These are phyloP conservation scores for Euphorbia schlechtendalii DNA, from an alignment of 441 rosid species.

Conservation along the genomic window DNA sequence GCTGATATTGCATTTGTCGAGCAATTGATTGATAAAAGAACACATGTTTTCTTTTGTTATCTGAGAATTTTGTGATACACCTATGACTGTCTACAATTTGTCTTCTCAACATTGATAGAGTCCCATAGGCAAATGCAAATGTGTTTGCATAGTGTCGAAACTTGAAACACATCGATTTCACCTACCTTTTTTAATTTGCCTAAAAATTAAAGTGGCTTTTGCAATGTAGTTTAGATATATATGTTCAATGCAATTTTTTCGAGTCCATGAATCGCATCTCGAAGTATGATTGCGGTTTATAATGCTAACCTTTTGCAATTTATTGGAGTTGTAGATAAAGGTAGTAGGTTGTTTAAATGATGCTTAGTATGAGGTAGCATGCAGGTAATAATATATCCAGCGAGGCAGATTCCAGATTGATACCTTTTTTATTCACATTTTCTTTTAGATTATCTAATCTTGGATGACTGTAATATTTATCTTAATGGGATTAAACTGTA, in stretches of 20 bases:
- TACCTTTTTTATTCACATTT: too few relatives aligned
- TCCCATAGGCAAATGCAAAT: not conserved
- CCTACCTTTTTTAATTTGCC: too few relatives aligned
- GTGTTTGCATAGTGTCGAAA: not conserved
- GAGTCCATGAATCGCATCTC: too few relatives aligned
- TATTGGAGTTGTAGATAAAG: too few relatives aligned
- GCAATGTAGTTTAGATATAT: too few relatives aligned
- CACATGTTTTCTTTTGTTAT: not conserved
- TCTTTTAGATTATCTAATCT: not conserved
- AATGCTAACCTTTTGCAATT: too few relatives aligned
- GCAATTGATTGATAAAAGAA: not conserved
- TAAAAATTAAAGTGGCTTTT: too few relatives aligned
- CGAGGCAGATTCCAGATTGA: not conserved
- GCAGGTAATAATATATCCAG: too few relatives aligned
- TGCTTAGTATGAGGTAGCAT: not conserved
- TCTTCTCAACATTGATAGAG: not conserved
- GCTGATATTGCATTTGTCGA: not conserved
- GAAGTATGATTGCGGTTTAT: too few relatives aligned
- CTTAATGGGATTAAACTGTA: not conserved
- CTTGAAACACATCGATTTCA: not conserved
- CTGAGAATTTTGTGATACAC: not conserved
- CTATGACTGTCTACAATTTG: not conserved
- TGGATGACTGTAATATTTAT: constrained; percentile 10
- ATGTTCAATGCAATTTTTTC: too few relatives aligned
- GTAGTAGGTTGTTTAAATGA: not conserved